Evolutionary conservation across 495 filamentous ascomycete genomes (phyloP), one percentile per base, ranked within the genome.

Genomic region (Trichoderma orchidacearum): DNA sequence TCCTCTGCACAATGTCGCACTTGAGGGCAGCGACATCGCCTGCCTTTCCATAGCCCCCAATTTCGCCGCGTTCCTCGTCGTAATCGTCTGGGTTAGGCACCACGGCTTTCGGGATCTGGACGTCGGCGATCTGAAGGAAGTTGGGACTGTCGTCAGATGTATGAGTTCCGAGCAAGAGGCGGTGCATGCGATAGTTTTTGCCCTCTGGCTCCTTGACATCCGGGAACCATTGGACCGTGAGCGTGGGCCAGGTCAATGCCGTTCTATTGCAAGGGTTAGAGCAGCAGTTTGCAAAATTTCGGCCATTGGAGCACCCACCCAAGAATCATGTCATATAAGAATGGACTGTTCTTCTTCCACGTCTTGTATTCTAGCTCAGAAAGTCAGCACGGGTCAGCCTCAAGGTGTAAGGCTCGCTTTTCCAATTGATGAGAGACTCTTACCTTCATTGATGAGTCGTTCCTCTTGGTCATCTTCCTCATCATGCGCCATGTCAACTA

Each of bases 291-390:
- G n/a, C 21, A 27, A 11, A 3, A 12, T 11, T 17, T 53, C 13
- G 51, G 31, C 21, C 25, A 13, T 30, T 41, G 55, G 38, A 15
- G 9, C 23, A 32, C 62, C 34, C 60, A 83, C 82, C 80, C 91
- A 30, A 95, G 72, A 57, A 97, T 91, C 78, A 96, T 84, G 64
- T 96, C 94, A 70, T 99, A 99, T 61, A 99, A 86, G 69, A 96
- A 96, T 3, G 92, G 90, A 60, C 89, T 86, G 71, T 97, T 97
- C 80, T 99, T 99, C 79, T 99, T 99, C 94, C 94, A 99, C 60
- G 89, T 95, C 68, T 99, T 99, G 80, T 99, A 99, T 72, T 97
- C 94, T 92, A 66, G 27, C 28, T 11, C 9, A n/a, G 9, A 17
- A 48, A 18, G 54, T 68, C 30, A 65, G 65, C 53, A 53, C 28